Evolutionary conservation across 257 asterid genomes (phyloP).

Genomic region (Nemophila menziesii): DNA sequence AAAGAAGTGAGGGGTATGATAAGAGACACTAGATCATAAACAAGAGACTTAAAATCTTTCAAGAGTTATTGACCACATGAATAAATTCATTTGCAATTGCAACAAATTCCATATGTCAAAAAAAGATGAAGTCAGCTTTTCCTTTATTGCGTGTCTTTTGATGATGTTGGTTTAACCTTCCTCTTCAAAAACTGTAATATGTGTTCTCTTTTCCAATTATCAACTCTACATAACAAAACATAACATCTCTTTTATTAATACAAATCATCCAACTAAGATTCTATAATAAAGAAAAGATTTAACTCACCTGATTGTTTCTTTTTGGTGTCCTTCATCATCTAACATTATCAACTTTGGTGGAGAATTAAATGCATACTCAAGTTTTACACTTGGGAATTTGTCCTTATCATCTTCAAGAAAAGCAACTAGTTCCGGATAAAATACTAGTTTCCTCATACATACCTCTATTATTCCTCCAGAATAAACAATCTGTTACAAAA

Average conservation of each 20-base stretch:
- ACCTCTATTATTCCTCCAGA: slow-evolving; percentile 79
- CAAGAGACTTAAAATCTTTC: no score
- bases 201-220: slow-evolving; percentile 94
- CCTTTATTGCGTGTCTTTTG: no score
- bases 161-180: slow-evolving; percentile 61
- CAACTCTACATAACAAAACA: slow-evolving; percentile 41
- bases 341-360: slow-evolving; percentile 89
- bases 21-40: no score
- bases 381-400: slow-evolving; percentile 54
- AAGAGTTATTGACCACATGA: no score
- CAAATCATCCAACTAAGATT: neutral
- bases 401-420: slow-evolving; percentile 93
- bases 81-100: no score
- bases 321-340: slow-evolving; percentile 55
- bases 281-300: neutral
- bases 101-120: no score
- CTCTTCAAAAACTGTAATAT: slow-evolving; percentile 71
- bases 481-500: slow-evolving; percentile 39
- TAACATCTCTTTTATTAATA: neutral
- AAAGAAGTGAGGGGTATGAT: no score
- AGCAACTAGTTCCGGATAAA: slow-evolving; percentile 80
- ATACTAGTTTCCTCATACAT: slow-evolving; percentile 95
- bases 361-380: slow-evolving; percentile 73
- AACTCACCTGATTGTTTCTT: slow-evolving; percentile 77
- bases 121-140: no score